Evolutionary conservation across 129 eudicot species (phyloP).

Genomic region (Centaurea solstitialis): DNA sequence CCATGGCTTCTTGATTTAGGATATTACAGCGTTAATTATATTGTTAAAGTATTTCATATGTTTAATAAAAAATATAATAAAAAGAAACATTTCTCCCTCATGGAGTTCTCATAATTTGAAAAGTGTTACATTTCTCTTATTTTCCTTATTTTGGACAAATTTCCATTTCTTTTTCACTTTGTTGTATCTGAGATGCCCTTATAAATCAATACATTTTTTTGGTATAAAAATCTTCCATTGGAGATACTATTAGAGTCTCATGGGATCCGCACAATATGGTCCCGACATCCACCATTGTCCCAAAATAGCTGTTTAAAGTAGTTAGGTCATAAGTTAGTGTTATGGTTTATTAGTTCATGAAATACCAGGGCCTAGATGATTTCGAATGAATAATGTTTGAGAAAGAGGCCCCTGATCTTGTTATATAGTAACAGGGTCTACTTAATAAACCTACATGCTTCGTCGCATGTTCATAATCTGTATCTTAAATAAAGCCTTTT

Average conservation of each 20-base stretch:
- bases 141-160: not conserved
- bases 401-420: not conserved
- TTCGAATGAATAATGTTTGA: not conserved
- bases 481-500: not conserved
- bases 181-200: too few species aligned
- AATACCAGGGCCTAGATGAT: not conserved
- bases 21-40: not conserved
- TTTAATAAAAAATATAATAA: not conserved
- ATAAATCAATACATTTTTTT: too few species aligned
- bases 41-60: not conserved
- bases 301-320: not conserved
- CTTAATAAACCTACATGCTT: not conserved
- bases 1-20: not conserved
- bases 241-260: not conserved
- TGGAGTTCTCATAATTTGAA: not conserved
- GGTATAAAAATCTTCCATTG: too few species aligned
- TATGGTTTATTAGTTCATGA: not conserved
- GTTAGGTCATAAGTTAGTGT: not conserved
- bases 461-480: not conserved
- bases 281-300: not conserved
- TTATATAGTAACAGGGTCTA: not conserved
- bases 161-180: too few species aligned
- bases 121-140: not conserved
- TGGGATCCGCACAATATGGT: not conserved
- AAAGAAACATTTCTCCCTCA: not conserved